Evolutionary conservation across 805 yeast species (phyloP), one percentile per base, ranked within the genome.

Genomic region (Teunomyces lycoperdinae): DNA sequence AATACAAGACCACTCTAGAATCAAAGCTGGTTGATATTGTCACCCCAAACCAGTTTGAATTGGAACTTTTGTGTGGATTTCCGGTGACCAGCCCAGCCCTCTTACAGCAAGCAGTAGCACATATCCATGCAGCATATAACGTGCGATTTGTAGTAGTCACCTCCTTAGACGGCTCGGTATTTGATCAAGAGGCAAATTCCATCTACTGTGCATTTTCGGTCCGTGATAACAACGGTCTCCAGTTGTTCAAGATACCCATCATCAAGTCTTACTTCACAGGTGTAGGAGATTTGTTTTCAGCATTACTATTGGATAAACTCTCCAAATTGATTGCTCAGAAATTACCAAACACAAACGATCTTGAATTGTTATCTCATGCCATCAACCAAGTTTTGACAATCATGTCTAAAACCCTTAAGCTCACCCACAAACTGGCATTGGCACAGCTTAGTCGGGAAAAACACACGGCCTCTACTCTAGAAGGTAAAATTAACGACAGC

Each of bases 11-110:
- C 20, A 76, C 87, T 5, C 85, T 95, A 0, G 77, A 77, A 4
- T 84, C 85, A 56, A 35, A 80, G 75, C 5, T 58, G 52, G 86
- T 90, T 7, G 89, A 87, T 55, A 69, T 89, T 7, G 80, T 88
- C 11, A 91, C 97, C 0, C 98, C 98, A 2, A 91, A 91, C 63
- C 95, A 88, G 62, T 92, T 86, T 64, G 98, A 91, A 62, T 76
- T 86, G 13, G 97, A 90, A 65, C 62, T 89, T 27, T 65, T 92
- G 38, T 74, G 82, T 9, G 87, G 77, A 7, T 59, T 67, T 45
- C 72, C 71, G 45, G 77, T 88, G 16, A 58, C 58, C 2, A 63
- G 71, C 24, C 48, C 58, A 24, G 67, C 60, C 0, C 58, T 67
- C 8, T 70, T 87, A 40, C 60, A 62, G 30, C 34, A 48, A 17